Percentiles rank a stretch among this genome's conserved stretches.
Conservation (phyloP, 768 basidiomycete species). For the Amanita polypyramis region DNA sequence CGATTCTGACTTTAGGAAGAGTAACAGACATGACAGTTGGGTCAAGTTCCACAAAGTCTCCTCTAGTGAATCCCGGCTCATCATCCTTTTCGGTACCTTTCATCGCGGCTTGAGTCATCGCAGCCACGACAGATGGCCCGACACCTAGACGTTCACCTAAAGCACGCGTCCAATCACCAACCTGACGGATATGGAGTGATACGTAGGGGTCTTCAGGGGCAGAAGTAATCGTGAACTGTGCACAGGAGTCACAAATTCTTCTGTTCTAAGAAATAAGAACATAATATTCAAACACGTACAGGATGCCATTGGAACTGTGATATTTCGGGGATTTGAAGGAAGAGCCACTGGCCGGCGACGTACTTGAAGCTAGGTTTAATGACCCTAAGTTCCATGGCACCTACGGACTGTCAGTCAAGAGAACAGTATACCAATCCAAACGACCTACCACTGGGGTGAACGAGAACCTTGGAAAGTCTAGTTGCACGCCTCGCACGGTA, state of each 20-base stretch:
- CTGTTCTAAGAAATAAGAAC: not conserved
- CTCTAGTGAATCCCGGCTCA: conserved; percentile 39
- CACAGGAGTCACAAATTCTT: conserved; percentile 1
- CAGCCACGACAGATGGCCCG: conserved; percentile 64
- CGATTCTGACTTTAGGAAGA: conserved; percentile 67
- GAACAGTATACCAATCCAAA: not conserved
- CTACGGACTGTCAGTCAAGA: conserved; percentile 22
- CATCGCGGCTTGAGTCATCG: conserved; percentile 72
- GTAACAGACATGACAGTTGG: conserved; percentile 31
- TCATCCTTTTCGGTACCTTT: conserved; percentile 63
- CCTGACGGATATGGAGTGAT: conserved; percentile 88
- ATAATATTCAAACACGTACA: conserved; percentile 36
- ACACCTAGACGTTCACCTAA: conserved; percentile 84
- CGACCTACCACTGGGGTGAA: conserved; percentile 74
- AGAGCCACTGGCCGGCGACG: conserved; percentile 86
- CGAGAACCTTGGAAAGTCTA: conserved; percentile 72
- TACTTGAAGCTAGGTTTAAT: conserved; percentile 89
- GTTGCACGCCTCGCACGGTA: conserved; percentile 73
- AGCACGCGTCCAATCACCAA: conserved; percentile 77
- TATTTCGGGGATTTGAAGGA: conserved; percentile 80
- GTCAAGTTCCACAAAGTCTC: conserved; percentile 77
- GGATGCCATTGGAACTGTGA: conserved; percentile 90
- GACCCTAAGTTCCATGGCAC: conserved; percentile 91
- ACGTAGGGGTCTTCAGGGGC: conserved; percentile 92
- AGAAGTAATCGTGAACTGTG: conserved; percentile 87